Conservation (phyloP, 2,329 filamentous ascomycete genomes). For the Aspergillus amoenus region DNA sequence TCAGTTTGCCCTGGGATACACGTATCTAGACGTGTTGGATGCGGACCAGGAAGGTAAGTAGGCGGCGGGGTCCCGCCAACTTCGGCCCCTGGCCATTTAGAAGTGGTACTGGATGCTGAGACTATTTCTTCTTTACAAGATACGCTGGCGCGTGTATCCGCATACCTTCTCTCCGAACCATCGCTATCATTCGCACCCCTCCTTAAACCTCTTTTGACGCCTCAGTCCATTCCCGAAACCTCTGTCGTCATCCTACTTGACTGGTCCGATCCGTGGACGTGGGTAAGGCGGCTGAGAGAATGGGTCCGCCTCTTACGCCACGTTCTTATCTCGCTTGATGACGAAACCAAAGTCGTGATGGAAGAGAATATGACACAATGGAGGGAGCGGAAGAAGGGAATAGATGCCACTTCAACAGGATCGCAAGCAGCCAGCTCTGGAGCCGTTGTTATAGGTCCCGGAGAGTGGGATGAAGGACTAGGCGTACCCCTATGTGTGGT, state of each 20-base stretch:
- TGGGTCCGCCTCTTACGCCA: slow-evolving; percentile 85
- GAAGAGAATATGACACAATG: slow-evolving; percentile 81
- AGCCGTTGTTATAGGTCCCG: slow-evolving; percentile 73
- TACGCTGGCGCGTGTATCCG: slow-evolving; percentile 81
- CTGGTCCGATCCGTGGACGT: slow-evolving; percentile 91
- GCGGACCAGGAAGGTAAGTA: slow-evolving; percentile 81
- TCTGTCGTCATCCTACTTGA: slow-evolving; percentile 89
- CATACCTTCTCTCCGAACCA: slow-evolving; percentile 84
- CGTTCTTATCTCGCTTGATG: slow-evolving; percentile 70
- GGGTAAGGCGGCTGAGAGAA: slow-evolving; percentile 82
- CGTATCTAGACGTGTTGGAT: slow-evolving; percentile 91
- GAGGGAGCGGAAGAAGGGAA: slow-evolving; percentile 71
- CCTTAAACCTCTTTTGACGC: slow-evolving; percentile 78
- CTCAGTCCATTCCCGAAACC: slow-evolving; percentile 79
- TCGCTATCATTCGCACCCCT: slow-evolving; percentile 80
- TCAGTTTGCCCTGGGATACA: slow-evolving; percentile 88
- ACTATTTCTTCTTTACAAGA: slow-evolving; percentile 46
- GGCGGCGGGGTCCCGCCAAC: not conserved
- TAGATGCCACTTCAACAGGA: slow-evolving; percentile 58
- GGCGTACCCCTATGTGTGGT: slow-evolving; percentile 88
- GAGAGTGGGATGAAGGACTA: slow-evolving; percentile 89
- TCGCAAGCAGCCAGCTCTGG: slow-evolving; percentile 57
- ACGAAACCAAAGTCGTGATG: slow-evolving; percentile 77
- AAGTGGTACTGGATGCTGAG: not conserved
- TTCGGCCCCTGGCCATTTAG: not conserved